Conservation (phyloP, 495 filamentous ascomycete species). For the Penicillium longicatenatum region DNA sequence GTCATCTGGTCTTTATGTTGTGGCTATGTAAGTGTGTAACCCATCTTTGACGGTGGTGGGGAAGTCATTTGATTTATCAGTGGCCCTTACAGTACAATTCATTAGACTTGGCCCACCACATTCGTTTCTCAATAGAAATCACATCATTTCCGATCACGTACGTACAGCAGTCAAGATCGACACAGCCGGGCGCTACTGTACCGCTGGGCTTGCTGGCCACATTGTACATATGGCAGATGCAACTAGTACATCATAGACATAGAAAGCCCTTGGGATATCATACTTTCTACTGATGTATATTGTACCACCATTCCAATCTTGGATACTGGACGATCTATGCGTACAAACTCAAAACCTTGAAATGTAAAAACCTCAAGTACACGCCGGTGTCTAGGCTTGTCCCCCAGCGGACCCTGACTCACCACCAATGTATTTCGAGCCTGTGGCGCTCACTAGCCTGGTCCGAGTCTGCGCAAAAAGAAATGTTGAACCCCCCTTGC, state of each 20-base stretch:
- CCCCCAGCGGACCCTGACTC: slow-evolving; percentile 5
- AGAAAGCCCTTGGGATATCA: no score
- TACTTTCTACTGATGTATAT: no score
- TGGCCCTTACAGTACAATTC: not conserved
- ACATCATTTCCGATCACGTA: not conserved
- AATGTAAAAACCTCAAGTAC: not conserved
- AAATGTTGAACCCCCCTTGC: not conserved
- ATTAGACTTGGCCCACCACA: not conserved
- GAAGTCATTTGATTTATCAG: not conserved
- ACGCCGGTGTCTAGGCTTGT: not conserved
- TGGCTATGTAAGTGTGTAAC: not conserved
- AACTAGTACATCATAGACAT: not conserved
- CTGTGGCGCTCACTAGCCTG: slow-evolving; percentile 8
- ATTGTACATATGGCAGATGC: not conserved
- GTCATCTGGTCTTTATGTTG: not conserved
- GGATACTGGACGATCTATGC: no score
- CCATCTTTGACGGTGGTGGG: not conserved
- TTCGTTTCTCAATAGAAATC: not conserved
- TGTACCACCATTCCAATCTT: no score
- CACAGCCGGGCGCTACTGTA: not conserved
- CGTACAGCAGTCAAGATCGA: not conserved
- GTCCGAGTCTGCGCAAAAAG: not conserved
- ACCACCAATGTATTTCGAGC: slow-evolving; percentile 3
- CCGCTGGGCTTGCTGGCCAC: no score
- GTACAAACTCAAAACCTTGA: not conserved